phyloP scores from a whole-genome alignment of 306 rosid species.

The barrel medic (Medicago truncatula) region DNA sequence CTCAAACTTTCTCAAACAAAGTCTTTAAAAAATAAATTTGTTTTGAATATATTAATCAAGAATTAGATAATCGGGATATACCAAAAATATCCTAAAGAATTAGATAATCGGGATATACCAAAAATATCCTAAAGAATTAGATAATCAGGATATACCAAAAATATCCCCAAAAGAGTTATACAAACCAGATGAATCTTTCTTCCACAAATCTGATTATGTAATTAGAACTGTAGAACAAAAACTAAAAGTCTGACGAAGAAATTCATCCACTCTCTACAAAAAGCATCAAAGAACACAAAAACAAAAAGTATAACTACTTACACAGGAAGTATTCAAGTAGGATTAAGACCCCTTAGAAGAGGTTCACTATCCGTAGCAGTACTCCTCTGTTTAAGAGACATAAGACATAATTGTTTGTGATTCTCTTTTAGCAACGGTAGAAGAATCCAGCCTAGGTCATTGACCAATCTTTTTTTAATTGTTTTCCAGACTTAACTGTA shows the following conservation, averaged over 20 bases:
- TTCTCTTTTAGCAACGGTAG: neutral
- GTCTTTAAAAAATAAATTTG: neutral
- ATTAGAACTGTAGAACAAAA: neutral
- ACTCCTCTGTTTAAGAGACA: neutral
- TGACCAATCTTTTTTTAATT: neutral
- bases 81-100: neutral
- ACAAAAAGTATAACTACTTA: neutral
- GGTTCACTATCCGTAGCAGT: neutral
- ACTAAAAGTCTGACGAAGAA: neutral
- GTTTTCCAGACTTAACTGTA: neutral
- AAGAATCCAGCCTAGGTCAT: neutral
- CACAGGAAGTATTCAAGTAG: neutral
- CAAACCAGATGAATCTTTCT: neutral
- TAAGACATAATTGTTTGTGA: neutral
- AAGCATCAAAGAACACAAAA: neutral
- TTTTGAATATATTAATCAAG: neutral
- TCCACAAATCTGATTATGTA: neutral
- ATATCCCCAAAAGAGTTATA: neutral
- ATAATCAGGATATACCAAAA: neutral
- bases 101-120: no score
- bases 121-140: neutral
- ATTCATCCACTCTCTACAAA: neutral
- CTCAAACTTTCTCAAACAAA: neutral
- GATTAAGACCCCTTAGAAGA: neutral
- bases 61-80: neutral